Base-by-base conservation (phyloP, 139 green algal genomes). In the Chlorella sp. region DNA sequence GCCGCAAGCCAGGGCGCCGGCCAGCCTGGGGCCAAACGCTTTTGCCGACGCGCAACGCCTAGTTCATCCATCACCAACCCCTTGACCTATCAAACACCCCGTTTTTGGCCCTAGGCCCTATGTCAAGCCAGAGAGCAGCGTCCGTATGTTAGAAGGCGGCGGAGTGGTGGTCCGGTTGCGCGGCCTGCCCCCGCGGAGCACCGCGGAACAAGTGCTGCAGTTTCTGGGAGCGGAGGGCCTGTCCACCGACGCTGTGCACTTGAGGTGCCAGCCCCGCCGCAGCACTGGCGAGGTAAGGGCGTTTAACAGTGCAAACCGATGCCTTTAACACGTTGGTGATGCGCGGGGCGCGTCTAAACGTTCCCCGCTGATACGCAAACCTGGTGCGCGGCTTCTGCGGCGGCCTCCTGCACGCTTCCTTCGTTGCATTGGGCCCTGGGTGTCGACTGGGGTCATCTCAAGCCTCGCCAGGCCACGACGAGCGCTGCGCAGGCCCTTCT, bases 101-200 rank as follows among this genome's bases (percentile, higher is more conserved):
- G 2, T 20, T 60, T 24, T 26, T 11, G 51, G 16, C 13, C 13
- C 51, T 16, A 60, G 14, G 51, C 51, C 8, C 51, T 60, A 60
- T 60, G 51, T 24, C 51, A 24, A 60, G 51, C 51, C 51, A 16
- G 2, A 60, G 51, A 24, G 51, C 13, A 60, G 51, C 51, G 51
- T 24, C 51, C 2, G 13, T 60, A 60, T 60, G 51, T 24, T 60
- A 60, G 51, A 60, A 60, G 51, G 38, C 38, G 67, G 65, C 28
- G 65, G 65, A 40, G 54, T 60, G 36, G 65, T 84, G 1, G 56
- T 86, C 2, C 70, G 56, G 1, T 24, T 91, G 68, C 88, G 86
- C 20, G 94, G 94, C 1, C 87, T 97, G 54, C 91, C 93, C 20
- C 94, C 93, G 68, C 94, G 90, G 58, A 87, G 87, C 9, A 90